Evolutionary conservation across 257 asterid genomes (phyloP), one percentile per base, ranked within the genome.

Genomic region (Parsonsia alboflavescens): DNA sequence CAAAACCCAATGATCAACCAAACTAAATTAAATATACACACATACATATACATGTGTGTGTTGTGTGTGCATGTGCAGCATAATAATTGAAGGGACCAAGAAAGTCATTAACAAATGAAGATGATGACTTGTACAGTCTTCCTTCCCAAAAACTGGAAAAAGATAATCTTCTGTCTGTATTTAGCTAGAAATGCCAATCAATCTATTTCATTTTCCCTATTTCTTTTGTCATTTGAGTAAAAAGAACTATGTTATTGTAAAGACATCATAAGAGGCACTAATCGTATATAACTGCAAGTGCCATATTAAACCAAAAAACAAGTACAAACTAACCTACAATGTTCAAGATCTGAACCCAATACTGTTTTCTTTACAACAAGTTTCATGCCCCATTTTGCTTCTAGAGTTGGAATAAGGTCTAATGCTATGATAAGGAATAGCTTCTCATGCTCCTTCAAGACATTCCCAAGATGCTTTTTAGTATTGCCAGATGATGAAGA

Each of bases 331-430:
- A 69, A 93, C 98, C 97, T 87, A 88, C 86, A 92, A 82, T 89
- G 84, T 82, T 94, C 99, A 77, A 94, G 93, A 78, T 94, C 93
- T 62, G 96, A 83, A 48, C 99, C 99, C 74, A 85, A 74, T 4
- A 92, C 45, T 63, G 89, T 86, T 80, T 85, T 77, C 89, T 92
- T 92, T 72, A 94, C 85, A 69, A 72, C 70, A 73, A 94, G 97
- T 81, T 94, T 89, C 78, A 81, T 49, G 44, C 90, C 91, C 97
- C 96, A 94, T 84, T 92, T 94, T 82, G 89, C 89, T 89, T 94
- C 99, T 70, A 94, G 86, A 61, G 91, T 81, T 72, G 96, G 83
- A 64, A 90, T 91, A 76, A 92, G 99, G 77, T 94, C 99, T 80
- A 84, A 78, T 73, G 89, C 99, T 54, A 90, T 96, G 81, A 94